Evolutionary conservation across 441 rosid species (phyloP).

Genomic region (Gossypium aridum): DNA sequence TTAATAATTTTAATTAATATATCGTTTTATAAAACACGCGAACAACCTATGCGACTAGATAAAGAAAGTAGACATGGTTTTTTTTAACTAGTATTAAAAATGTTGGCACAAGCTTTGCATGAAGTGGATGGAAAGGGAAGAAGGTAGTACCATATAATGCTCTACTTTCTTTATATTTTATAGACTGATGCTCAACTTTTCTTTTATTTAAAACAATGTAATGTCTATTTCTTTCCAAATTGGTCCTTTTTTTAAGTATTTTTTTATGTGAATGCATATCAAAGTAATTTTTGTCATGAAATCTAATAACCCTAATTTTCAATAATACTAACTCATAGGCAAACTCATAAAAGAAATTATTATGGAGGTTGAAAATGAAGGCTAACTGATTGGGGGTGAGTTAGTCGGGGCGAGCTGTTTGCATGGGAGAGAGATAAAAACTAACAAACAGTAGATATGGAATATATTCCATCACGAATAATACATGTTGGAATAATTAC

Average conservation of each 20-base stretch:
- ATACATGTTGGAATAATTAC: no score
- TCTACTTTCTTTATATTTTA: background rate
- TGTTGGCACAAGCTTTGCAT: background rate
- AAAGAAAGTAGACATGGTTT: no score
- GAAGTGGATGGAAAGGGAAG: background rate
- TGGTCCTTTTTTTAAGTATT: no score
- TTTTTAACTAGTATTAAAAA: background rate
- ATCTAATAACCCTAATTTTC: no score
- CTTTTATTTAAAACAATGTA: background rate
- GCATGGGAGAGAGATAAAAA: background rate
- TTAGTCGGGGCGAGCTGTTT: slow-evolving; percentile 7
- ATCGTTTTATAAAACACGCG: no score
- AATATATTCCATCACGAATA: no score
- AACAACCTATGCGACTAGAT: no score
- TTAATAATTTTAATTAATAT: no score
- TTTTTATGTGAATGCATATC: no score
- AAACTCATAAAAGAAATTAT: background rate
- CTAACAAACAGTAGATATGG: background rate
- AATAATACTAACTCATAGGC: no score
- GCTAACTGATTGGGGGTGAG: background rate
- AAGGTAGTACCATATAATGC: background rate
- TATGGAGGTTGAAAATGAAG: background rate
- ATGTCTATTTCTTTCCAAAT: background rate
- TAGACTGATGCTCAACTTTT: no score
- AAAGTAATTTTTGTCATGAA: background rate